Evolutionary conservation across 2,329 filamentous ascomycete species (phyloP).

Genomic region (Alternaria solani): DNA sequence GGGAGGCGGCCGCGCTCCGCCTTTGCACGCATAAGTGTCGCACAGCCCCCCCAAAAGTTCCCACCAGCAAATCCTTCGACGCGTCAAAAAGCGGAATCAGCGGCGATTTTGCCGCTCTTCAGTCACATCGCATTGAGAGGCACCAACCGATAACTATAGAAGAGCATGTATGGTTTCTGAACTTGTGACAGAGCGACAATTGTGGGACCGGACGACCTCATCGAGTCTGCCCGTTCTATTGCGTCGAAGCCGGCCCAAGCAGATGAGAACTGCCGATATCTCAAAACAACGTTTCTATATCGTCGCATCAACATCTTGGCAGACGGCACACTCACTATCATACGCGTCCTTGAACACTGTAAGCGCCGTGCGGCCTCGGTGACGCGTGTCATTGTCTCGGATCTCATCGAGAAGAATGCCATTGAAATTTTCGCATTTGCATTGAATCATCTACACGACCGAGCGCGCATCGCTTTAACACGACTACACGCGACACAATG

Average conservation of each 20-base stretch:
- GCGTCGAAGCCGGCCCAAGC: neutral
- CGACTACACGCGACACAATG: conserved; percentile 33
- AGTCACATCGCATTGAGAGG: conserved; percentile 8
- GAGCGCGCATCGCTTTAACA: neutral
- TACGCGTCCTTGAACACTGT: neutral
- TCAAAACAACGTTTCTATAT: conserved; percentile 2
- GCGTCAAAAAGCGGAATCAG: conserved; percentile 16
- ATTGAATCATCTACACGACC: conserved; percentile 12
- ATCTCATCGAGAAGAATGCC: neutral
- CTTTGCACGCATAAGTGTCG: conserved; percentile 28
- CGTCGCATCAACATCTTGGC: conserved; percentile 9
- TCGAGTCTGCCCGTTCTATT: neutral
- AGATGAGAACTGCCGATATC: conserved; percentile 8
- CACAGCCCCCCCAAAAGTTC: conserved; percentile 10
- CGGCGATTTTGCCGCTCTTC: conserved; percentile 13
- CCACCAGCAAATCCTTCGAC: conserved; percentile 13
- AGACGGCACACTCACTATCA: neutral
- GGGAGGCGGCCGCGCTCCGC: conserved; percentile 26
- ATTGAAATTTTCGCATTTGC: conserved; percentile 1
- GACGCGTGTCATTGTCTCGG: conserved; percentile 2
- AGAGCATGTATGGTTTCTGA: neutral
- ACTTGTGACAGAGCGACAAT: neutral
- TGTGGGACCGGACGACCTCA: neutral
- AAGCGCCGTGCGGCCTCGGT: conserved; percentile 5
- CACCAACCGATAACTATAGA: conserved; percentile 1